Base-by-base conservation (phyloP, 73 alveolate species). In the Loxodes magnus region DNA sequence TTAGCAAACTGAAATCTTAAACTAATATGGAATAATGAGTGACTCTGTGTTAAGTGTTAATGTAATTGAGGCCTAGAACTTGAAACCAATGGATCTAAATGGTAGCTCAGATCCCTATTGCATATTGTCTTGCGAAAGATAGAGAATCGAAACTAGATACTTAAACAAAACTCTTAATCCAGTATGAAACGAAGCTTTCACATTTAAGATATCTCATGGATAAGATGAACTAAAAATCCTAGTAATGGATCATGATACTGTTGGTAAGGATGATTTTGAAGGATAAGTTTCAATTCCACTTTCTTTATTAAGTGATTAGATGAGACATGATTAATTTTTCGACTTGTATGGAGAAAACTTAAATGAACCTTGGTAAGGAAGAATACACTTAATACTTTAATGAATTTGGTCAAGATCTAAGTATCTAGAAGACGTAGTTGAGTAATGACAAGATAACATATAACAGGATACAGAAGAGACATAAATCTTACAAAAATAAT, bases 101-200 rank as follows among this genome's bases (percentile, higher is more conserved):
- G 79, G 74, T 7, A 24, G 71, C 9, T 56, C 82, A 14, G 82
- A 75, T 43, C 89, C 89, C 2, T 67, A 59, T 34, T 65, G 51
- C 0, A 48, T 75, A 2, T 22, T 75, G 15, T 67, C 64, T 5
- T 65, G 73, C 17, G 89, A 75, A 17, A 63, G 63, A 6, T 58
- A 66, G 39, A 34, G 60, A 30, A 53, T 48, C 2, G 60, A 60
- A 35, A 75, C 89, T 2, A 67, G 56, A 35, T 51, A 57, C 12
- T 38, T 67, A 4, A 43, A 16, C 19, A 35, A 38, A 30, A 38
- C 46, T 28, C 60, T 56, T 7, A 67, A 59, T 38, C 89, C 89
- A 29, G 67, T 56, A 6, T 75, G 89, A 78, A 72, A 68, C 36
- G 83, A 75, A 60, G 64, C 64, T 2, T 75, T 75, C 50, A 56